Evolutionary conservation across 83 land plant species (phyloP).

Genomic region (Isoetes engelmannii): DNA sequence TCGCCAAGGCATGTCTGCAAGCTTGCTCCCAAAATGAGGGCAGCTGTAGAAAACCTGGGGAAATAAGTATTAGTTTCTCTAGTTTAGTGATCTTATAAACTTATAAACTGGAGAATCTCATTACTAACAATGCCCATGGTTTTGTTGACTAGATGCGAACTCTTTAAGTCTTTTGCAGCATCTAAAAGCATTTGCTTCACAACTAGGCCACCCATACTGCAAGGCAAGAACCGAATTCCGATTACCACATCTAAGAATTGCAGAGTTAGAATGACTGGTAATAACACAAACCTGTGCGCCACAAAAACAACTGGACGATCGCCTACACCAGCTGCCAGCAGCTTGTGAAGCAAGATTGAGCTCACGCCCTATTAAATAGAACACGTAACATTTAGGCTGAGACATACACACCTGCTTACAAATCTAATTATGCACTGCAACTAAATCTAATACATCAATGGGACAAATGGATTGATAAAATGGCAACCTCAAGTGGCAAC

Average conservation of each 20-base stretch:
- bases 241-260: not conserved
- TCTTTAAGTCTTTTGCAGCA: conserved; percentile 52
- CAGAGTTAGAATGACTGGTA: not conserved
- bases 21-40: conserved; percentile 99
- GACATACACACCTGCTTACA: too few species aligned
- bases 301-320: conserved; percentile 94
- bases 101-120: not conserved
- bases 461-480: not conserved
- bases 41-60: conserved; percentile 93
- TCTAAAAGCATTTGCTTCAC: conserved; percentile 92
- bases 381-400: too few species aligned
- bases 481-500: conserved; percentile 84
- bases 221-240: not conserved
- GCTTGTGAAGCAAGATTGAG: conserved; percentile 71
- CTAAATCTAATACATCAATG: conserved; percentile 1
- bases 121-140: conserved; percentile 78
- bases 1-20: conserved; percentile 99
- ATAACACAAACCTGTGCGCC: conserved; percentile 69
- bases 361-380: conserved; percentile 68
- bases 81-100: not conserved
- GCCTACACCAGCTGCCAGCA: conserved; percentile 92
- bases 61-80: not conserved
- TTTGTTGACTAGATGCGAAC: conserved; percentile 51
- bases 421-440: not conserved
- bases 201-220: conserved; percentile 97